Evolutionary conservation across 106 monocot species (phyloP).

Genomic region (Gastrodia elata): DNA sequence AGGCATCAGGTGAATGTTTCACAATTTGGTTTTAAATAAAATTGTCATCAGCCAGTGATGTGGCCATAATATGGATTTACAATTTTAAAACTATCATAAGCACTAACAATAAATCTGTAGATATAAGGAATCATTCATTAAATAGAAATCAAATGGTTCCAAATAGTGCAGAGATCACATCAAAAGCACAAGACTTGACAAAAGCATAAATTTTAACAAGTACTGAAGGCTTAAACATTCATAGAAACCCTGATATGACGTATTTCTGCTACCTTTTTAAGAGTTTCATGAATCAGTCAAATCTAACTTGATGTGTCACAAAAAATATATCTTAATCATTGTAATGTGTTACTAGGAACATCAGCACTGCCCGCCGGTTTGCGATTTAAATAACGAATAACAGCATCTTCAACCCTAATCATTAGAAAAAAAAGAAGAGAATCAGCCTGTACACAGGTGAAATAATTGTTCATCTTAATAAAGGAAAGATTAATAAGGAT

Average conservation of each 20-base stretch:
- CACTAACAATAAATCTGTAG: too few species aligned
- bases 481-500: too few species aligned
- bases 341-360: constrained; percentile 65
- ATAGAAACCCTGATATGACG: background rate
- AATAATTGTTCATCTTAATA: background rate
- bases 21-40: too few species aligned
- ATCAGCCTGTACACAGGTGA: background rate
- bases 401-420: constrained; percentile 97
- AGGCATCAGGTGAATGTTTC: too few species aligned
- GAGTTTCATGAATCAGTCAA: background rate
- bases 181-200: too few species aligned
- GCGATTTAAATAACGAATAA: constrained; percentile 89
- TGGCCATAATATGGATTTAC: too few species aligned
- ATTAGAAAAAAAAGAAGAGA: background rate
- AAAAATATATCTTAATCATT: background rate
- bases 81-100: too few species aligned
- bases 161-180: too few species aligned
- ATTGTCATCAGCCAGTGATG: too few species aligned
- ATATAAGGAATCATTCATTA: too few species aligned
- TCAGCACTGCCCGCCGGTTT: constrained; percentile 77
- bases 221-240: background rate
- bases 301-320: background rate
- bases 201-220: too few species aligned
- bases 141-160: too few species aligned
- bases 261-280: background rate